A percentile compares a stretch with the other conserved stretches of the same genome.
Conservation (phyloP, 2,329 filamentous ascomycete genomes). For the Clonostachys sp. region DNA sequence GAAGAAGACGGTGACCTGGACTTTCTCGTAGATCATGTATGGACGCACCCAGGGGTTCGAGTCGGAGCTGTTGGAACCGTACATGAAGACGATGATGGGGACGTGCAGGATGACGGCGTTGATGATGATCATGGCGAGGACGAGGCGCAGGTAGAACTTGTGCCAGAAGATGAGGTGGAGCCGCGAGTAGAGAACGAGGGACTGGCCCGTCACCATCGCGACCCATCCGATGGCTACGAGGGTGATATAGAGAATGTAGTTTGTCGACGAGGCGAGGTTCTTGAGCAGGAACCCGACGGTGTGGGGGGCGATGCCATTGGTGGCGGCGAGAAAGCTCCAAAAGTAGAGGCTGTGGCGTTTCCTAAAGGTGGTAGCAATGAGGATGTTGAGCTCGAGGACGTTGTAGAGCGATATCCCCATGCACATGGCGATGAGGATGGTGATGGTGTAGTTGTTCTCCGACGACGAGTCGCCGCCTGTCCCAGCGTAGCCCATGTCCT, state of each 20-base stretch:
- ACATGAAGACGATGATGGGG: conserved; percentile 46
- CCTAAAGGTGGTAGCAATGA: conserved; percentile 23
- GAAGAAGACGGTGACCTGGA: conserved; percentile 47
- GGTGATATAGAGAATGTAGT: not conserved
- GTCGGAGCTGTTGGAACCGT: conserved; percentile 30
- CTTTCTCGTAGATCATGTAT: conserved; percentile 35
- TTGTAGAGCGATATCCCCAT: conserved; percentile 21
- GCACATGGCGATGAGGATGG: conserved; percentile 11
- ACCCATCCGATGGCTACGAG: conserved; percentile 8
- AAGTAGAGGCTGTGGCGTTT: conserved; percentile 25
- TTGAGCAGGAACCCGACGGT: conserved; percentile 38
- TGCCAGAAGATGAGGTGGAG: conserved; percentile 53
- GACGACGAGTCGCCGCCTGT: too few species aligned
- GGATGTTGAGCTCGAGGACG: conserved; percentile 22
- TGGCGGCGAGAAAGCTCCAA: conserved; percentile 25
- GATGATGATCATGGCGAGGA: conserved; percentile 49
- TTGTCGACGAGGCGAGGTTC: conserved; percentile 11
- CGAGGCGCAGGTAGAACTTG: conserved; percentile 34
- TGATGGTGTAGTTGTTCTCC: too few species aligned
- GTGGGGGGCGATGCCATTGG: conserved; percentile 21
- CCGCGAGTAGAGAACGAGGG: conserved; percentile 54
- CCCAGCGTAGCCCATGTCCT: too few species aligned
- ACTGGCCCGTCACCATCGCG: conserved; percentile 54
- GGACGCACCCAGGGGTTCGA: conserved; percentile 7
- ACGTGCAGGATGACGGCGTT: conserved; percentile 45